Evolutionary conservation across 2,329 filamentous ascomycete genomes (phyloP), one percentile per base, ranked within the genome.

Genomic region (Penicillium griseofulvum): DNA sequence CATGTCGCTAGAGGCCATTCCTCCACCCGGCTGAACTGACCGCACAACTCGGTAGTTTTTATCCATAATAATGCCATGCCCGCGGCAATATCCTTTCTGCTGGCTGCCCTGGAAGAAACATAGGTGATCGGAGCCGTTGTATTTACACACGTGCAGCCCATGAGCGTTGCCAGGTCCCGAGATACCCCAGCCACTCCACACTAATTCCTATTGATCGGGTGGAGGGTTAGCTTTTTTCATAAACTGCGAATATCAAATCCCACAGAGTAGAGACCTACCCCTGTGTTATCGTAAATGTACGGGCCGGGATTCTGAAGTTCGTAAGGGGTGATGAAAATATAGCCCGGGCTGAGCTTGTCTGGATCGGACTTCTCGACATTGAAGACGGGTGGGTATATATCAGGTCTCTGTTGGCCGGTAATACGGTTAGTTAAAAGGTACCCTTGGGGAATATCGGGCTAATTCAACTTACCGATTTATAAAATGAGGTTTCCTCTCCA

Each of bases 61-160:
- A 61, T 82, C 76, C 77, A 82, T 76, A 54, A 82, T 82, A 22
- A 81, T 71, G 38, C 78, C 79, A 71, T 81, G 78, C 6, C 80
- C 80, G 39, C 78, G 72, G 28, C 78, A 79, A 55, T 80, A 82
- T 28, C 79, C 79, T 50, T 78, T 76, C 56, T 80, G 77, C 57
- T 82, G 79, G 51, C 76, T 72, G 33, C 79, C 79, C 55, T 80
- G 76, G 65, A 80, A 81, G 66, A 78, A 81, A 64, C 79, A 81
- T n/a, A 82, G 62, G 59, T 82, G 80, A 44, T 78, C 72, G 53
- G 69, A 68, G 14, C 76, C 78, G 26, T 78, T 72, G 68, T 80
- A 81, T 41, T 71, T 62, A 65, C 80, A 82, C 31, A 79, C 76
- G 56, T 78, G 76, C 53, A 78, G 74, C 51, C 75, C 74, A 62